Percentiles rank a stretch among this genome's conserved stretches.
Evolutionary conservation across 129 eudicot species (phyloP).

Genomic region (Pulicaria dysenterica): DNA sequence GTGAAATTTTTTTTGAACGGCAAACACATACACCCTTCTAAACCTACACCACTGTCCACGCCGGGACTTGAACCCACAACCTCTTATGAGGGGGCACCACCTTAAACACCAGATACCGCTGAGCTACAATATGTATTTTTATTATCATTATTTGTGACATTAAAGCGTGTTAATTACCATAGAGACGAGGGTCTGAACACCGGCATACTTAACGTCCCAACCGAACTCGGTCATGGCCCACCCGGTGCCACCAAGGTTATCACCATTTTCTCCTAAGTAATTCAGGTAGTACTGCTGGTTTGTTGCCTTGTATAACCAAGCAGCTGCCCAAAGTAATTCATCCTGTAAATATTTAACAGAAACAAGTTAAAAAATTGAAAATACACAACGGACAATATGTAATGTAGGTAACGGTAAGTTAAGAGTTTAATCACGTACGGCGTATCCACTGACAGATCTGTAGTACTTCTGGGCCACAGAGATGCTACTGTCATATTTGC

Average conservation of each 20-base stretch:
- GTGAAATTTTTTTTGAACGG: too few species aligned
- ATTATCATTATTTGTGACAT: not conserved
- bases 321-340: conserved; percentile 96
- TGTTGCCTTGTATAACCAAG: conserved; percentile 98
- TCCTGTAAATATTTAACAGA: conserved; percentile 46
- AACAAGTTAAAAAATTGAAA: not conserved
- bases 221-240: conserved; percentile 98
- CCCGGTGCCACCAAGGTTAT: conserved; percentile 89
- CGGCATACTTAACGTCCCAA: conserved; percentile 97
- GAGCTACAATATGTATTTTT: too few species aligned
- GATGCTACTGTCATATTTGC: conserved; percentile 96
- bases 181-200: conserved; percentile 89
- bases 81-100: too few species aligned
- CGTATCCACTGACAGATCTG: conserved; percentile 95
- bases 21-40: too few species aligned
- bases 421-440: conserved; percentile 47
- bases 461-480: conserved; percentile 93
- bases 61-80: too few species aligned
- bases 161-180: conserved; percentile 52
- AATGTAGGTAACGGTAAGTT: not conserved
- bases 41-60: too few species aligned
- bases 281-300: conserved; percentile 69
- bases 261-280: conserved; percentile 78
- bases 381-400: not conserved
- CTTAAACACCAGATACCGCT: too few species aligned